These are phyloP conservation scores for Sparassis latifolia DNA, from an alignment of 1,284 basidiomycete species.

Conservation along the genomic window DNA sequence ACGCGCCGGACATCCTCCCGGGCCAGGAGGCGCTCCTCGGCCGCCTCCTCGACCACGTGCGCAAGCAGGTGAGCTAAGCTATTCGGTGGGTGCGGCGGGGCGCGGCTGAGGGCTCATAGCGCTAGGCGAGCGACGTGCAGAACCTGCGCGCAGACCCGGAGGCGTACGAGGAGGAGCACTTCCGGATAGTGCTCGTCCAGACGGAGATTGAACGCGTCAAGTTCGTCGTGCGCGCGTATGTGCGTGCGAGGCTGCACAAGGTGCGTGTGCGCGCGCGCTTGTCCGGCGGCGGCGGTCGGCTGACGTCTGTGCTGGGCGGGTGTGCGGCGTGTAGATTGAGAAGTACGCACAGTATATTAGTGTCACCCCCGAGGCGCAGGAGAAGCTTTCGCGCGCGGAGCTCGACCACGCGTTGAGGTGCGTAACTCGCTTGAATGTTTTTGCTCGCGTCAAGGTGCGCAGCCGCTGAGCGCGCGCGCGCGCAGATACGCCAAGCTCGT, in stretches of 20 bases:
- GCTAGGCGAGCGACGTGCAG: conserved; percentile 37
- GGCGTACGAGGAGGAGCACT: conserved; percentile 85
- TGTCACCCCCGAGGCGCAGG: conserved; percentile 60
- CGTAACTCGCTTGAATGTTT: conserved; percentile 11
- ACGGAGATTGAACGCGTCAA: conserved; percentile 91
- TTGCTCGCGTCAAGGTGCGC: too few species aligned
- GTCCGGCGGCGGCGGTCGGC: not conserved
- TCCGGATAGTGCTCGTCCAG: conserved; percentile 85
- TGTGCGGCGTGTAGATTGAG: conserved; percentile 59
- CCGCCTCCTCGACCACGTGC: conserved; percentile 71
- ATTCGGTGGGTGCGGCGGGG: not conserved
- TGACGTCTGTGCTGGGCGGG: not conserved
- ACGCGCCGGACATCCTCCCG: conserved; percentile 73
- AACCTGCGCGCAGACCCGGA: conserved; percentile 70
- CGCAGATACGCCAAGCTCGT: conserved; percentile 65
- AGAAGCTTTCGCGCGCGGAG: conserved; percentile 71
- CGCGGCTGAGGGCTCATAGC: conserved; percentile 2
- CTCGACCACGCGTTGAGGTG: conserved; percentile 71
- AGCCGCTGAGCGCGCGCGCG: not conserved
- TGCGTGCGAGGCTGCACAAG: conserved; percentile 83
- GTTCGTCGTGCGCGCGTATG: conserved; percentile 82
- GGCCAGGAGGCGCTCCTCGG: conserved; percentile 73
- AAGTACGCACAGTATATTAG: conserved; percentile 77
- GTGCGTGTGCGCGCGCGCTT: conserved; percentile 32
- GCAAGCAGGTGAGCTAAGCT: conserved; percentile 67